Base-by-base conservation (phyloP, 2,329 filamentous ascomycete genomes). In the Cladosporium austrohemisphaericum region DNA sequence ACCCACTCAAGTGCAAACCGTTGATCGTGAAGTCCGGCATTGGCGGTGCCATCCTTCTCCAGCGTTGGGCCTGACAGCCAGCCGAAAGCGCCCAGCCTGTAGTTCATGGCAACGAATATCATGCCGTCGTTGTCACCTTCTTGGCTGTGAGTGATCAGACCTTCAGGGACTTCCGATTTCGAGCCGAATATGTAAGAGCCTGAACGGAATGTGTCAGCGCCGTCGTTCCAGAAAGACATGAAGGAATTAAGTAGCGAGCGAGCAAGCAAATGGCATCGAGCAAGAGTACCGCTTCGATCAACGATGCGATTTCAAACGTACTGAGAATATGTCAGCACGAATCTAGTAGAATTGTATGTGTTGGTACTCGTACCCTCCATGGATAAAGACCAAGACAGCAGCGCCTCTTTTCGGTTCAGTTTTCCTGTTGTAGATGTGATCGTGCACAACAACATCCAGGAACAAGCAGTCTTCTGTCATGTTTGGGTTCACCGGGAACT, bases 1-100 rank as follows among this genome's bases (percentile, higher is more conserved):
- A 82, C 70, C 80, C 80, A 84, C 55, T 80, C 67, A 6, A 84
- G 64, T 19, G 77, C 77, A 14, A 79, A 65, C 10, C 76, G 69
- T 58, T 82, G 79, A 51, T 81, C 78, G 45, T 73, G 66, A 0
- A 80, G 63, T 2, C 70, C 77, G 7, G 69, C 71, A 55, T 80
- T 80, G 2, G 73, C 65, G 3, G 66, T 68, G 3, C 73, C 75
- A 51, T 71, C 64, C 14, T 61, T 55, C 25, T 71, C 67, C 36
- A 75, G 65, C 19, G 63, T 73, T 16, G 70, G 68, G 33, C 71
- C 76, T 9, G 67, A 68, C 45, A 75, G 61, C 65, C 67, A 78
- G 4, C 75, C 75, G 57, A 77, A 72, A 3, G 71, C 72, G 1
- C 75, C 74, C 8, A 78, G 61, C 13, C 73, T 64, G 54, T 75